Evolutionary conservation across 371 early-diverging fungal species (phyloP).

Genomic region (Rhizopus delemar): DNA sequence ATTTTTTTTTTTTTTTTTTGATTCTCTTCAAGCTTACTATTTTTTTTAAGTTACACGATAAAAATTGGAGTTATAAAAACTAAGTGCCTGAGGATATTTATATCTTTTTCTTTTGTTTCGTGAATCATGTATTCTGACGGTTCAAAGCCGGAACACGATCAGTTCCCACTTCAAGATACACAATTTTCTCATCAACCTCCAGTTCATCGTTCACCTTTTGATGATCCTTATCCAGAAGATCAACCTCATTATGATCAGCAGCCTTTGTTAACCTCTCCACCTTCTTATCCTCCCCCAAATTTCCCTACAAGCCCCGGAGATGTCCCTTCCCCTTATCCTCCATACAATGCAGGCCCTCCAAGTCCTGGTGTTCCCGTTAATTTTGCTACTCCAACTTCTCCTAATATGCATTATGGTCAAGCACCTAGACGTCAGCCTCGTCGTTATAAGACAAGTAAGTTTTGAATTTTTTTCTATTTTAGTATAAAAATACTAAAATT

Average conservation of each 20-base stretch:
- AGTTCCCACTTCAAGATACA: conserved; percentile 50
- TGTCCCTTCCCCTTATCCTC: conserved; percentile 22
- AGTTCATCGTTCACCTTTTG: conserved; percentile 41
- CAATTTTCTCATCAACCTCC: conserved; percentile 39
- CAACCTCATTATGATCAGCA: conserved; percentile 26
- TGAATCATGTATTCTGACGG: conserved; percentile 18
- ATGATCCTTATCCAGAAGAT: conserved; percentile 37
- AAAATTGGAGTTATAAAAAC: not conserved
- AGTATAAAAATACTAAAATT: not conserved
- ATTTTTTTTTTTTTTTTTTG: too few species aligned
- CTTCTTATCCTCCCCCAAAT: conserved; percentile 1
- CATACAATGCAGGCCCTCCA: conserved; percentile 10
- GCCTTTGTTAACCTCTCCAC: conserved; percentile 17
- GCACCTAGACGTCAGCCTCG: conserved; percentile 61
- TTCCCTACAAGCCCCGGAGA: conserved; percentile 14
- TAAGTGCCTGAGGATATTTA: conserved; percentile 1
- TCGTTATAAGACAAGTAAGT: conserved; percentile 65
- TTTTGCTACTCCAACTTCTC: conserved; percentile 29
- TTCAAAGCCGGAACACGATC: conserved; percentile 33
- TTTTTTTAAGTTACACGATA: not conserved
- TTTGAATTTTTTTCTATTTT: not conserved
- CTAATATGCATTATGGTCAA: conserved; percentile 51
- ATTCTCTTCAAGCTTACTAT: too few species aligned
- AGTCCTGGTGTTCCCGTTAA: conserved; percentile 10
- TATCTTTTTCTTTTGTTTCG: not conserved